A percentile compares a stretch with the other conserved stretches of the same genome.
These are phyloP conservation scores for Botrytis sinoallii DNA, from an alignment of 2,329 filamentous ascomycete species.

Conservation along the genomic window DNA sequence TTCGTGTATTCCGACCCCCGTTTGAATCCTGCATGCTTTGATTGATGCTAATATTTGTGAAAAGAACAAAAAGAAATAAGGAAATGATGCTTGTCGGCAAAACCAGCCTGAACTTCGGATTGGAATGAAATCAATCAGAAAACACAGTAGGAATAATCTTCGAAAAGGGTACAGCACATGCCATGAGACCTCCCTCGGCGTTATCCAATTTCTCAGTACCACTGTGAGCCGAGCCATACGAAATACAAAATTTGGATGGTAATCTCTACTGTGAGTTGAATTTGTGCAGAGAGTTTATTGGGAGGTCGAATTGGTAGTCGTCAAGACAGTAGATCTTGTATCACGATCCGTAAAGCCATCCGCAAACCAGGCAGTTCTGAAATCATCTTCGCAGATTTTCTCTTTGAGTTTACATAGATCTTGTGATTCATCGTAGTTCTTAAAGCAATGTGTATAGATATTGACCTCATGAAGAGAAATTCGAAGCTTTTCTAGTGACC, in stretches of 20 bases:
- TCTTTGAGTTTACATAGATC: neutral
- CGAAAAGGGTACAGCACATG: neutral
- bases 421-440: neutral
- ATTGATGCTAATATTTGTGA: too few relatives aligned
- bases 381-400: constrained; percentile 23
- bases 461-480: constrained; percentile 28
- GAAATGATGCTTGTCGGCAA: neutral
- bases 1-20: neutral
- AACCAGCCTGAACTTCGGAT: neutral
- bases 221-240: neutral
- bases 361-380: constrained; percentile 26
- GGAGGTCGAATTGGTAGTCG: neutral
- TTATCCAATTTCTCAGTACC: neutral
- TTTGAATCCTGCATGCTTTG: neutral
- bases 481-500: constrained; percentile 26
- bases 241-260: neutral
- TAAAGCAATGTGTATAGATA: constrained; percentile 21
- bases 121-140: neutral
- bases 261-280: too few relatives aligned
- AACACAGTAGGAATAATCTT: neutral
- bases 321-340: neutral
- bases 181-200: neutral
- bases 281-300: neutral
- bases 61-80: neutral
- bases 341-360: constrained; percentile 19